These are phyloP conservation scores for Termitomyces sp. DNA, from an alignment of 768 basidiomycete genomes.

Conservation along the genomic window DNA sequence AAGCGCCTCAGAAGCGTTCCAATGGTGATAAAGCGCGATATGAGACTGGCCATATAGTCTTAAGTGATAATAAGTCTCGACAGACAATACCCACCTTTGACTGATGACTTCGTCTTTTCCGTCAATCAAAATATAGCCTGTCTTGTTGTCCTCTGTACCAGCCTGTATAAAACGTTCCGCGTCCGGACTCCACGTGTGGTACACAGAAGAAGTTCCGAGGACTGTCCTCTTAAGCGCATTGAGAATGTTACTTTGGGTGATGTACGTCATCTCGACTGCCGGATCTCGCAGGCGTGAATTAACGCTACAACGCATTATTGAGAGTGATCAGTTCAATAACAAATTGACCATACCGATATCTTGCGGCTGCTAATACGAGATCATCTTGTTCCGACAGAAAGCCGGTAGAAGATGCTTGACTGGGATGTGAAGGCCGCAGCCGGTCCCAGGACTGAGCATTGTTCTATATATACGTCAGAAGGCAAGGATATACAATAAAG, in stretches of 20 bases:
- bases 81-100: constrained; percentile 38
- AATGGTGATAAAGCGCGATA: constrained; percentile 59
- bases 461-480: constrained; percentile 27
- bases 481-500: background rate
- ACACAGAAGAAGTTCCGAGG: constrained; percentile 61
- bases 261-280: constrained; percentile 31
- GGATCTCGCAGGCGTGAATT: constrained; percentile 39
- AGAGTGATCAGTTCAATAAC: background rate
- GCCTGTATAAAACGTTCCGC: constrained; percentile 54
- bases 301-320: constrained; percentile 31
- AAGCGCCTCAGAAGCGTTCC: constrained; percentile 65
- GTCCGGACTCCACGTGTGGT: constrained; percentile 57
- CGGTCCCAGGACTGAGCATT: constrained; percentile 62
- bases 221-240: constrained; percentile 49
- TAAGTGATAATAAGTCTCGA: background rate
- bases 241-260: constrained; percentile 44
- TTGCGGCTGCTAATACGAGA: constrained; percentile 47
- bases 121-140: constrained; percentile 40
- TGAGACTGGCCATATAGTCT: constrained; percentile 34
- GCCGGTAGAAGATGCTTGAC: constrained; percentile 33
- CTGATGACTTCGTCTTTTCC: constrained; percentile 54
- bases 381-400: constrained; percentile 68
- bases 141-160: constrained; percentile 27
- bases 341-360: constrained; percentile 45
- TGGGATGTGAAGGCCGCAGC: constrained; percentile 29